These are phyloP conservation scores for Castanea mollissima DNA, from an alignment of 306 rosid genomes.

Conservation along the genomic window DNA sequence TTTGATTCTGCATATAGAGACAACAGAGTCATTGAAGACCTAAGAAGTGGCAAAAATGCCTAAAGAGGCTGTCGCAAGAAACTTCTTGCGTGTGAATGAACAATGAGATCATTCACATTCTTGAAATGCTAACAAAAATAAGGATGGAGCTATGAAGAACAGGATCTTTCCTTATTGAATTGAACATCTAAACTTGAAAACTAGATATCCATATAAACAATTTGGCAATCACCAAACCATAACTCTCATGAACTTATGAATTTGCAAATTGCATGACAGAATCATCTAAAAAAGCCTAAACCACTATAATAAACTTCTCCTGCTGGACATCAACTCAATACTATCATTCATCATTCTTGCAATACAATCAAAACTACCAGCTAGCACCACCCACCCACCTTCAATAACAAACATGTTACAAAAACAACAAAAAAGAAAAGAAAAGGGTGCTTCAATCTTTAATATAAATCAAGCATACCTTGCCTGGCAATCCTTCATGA, in stretches of 20 bases:
- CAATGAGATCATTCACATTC: not conserved
- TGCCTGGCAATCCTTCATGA: slow-evolving; percentile 91
- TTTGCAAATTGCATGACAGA: not conserved
- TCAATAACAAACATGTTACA: no score
- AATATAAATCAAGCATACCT: slow-evolving; percentile 50
- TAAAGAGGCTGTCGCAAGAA: not conserved
- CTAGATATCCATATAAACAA: not conserved
- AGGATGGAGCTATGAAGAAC: not conserved
- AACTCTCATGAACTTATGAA: not conserved
- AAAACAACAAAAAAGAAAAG: not conserved
- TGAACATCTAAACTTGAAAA: not conserved
- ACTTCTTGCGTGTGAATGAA: not conserved
- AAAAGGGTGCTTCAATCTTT: slow-evolving; percentile 8
- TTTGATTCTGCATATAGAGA: no score
- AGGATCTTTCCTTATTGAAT: not conserved
- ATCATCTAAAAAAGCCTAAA: not conserved
- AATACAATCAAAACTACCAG: no score
- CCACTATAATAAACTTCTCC: not conserved
- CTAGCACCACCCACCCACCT: no score
- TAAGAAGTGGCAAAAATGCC: not conserved
- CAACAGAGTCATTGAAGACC: no score
- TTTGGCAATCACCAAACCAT: not conserved
- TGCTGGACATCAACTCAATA: not conserved
- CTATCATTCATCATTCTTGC: not conserved
- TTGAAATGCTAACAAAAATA: not conserved